These are phyloP conservation scores for Kodamaea ohmeri DNA, from an alignment of 1,139 yeast genomes.

Conservation along the genomic window DNA sequence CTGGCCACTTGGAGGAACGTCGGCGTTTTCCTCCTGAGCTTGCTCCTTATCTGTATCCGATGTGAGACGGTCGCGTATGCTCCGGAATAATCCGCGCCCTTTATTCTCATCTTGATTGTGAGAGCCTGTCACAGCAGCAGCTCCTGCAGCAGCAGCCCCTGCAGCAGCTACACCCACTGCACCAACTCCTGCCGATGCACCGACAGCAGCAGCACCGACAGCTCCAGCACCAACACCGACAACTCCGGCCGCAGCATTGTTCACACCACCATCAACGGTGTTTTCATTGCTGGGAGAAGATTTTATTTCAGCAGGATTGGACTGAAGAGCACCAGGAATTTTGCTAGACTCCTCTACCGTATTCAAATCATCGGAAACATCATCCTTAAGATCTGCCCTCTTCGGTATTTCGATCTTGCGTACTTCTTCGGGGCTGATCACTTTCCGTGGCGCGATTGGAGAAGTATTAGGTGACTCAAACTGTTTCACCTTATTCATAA, in stretches of 20 bases:
- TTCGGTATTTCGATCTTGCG: constrained; percentile 1
- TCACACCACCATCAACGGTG: constrained; percentile 14
- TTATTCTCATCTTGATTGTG: constrained; percentile 11
- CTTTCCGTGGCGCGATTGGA: not conserved
- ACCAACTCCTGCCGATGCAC: constrained; percentile 2
- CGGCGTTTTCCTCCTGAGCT: not conserved
- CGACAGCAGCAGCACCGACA: constrained; percentile 8
- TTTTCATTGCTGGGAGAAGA: constrained; percentile 7
- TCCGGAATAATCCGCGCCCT: constrained; percentile 36
- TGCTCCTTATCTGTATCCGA: constrained; percentile 12
- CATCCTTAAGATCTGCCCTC: constrained; percentile 16
- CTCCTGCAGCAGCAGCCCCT: constrained; percentile 1
- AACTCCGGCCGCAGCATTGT: constrained; percentile 14
- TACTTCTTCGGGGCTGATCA: constrained; percentile 4
- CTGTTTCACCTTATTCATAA: constrained; percentile 40
- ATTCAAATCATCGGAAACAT: constrained; percentile 10
- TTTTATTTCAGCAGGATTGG: constrained; percentile 22
- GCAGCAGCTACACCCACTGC: constrained; percentile 2
- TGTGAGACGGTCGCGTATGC: constrained; percentile 32
- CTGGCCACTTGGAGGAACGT: not conserved
- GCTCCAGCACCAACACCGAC: constrained; percentile 14
- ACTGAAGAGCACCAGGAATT: no score
- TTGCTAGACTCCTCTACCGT: no score
- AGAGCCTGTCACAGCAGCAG: not conserved
- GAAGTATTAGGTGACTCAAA: constrained; percentile 23